Base-by-base conservation (phyloP, 1,139 yeast genomes). In the Taphrina communis region DNA sequence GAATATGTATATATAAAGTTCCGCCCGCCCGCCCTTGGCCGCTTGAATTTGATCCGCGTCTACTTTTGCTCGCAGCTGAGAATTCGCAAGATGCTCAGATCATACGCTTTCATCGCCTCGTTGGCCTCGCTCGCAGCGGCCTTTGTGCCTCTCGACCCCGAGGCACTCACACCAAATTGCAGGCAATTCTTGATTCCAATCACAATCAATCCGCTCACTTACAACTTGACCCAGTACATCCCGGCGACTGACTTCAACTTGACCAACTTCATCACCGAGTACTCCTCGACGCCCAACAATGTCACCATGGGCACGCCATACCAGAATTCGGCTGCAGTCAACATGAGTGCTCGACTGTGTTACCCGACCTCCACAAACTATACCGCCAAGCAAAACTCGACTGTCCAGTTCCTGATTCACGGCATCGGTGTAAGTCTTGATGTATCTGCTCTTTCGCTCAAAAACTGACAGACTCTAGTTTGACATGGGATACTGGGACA, bases 401-500 rank as follows among this genome's bases (percentile, higher is more conserved):
- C 66, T 9, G 50, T 61, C 21, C 66, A 61, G 59, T 61, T 61
- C 66, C 21, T 61, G 66, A 51, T 61, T 19, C 66, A 61, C 36
- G 66, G 66, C 11, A 61, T 61, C 38, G 66, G 66, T 9, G 53
- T 50, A 21, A 50, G 53, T 21, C 8, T n/a, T n/a, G n/a, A 46
- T 46, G 2, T n/a, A 8, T 21, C 5, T n/a, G 11, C 6, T 2
- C 31, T 9, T 46, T 1, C n/a, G 19, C 25, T 4, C 19, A 21
- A 8, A 46, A 2, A 19, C 51, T 46, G 6, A 9, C 19, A 19
- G 31, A 25, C 9, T n/a, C 19, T 21, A 50, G 53, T 61, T 50
- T 38, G 66, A 61, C 58, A 61, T 48, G 59, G 53, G 58, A 8
- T 61, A 61, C 50, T 61, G 66, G 66, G 66, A 61, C 59, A 48